Evolutionary conservation across 202 grass and related monocot species (phyloP).

Genomic region (Brachypodium distachyon): DNA sequence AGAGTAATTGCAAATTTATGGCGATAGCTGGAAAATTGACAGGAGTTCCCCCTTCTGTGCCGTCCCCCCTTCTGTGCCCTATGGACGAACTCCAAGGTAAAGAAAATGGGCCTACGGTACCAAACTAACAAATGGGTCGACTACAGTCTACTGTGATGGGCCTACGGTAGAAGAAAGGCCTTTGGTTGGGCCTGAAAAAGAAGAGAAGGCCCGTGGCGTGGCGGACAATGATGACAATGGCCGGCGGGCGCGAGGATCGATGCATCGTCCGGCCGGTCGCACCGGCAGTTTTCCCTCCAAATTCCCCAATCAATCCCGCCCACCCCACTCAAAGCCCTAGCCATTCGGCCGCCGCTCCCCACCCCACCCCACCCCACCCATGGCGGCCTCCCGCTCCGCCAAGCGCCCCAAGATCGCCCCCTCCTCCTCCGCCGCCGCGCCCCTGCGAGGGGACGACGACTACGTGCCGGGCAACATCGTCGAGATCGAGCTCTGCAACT

Average conservation of each 20-base stretch:
- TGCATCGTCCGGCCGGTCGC: background rate
- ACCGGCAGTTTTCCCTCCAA: background rate
- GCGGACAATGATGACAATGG: too few species aligned
- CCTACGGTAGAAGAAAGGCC: too few species aligned
- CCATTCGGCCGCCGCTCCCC: background rate
- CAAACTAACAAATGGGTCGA: too few species aligned
- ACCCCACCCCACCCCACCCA: background rate
- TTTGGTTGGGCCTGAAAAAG: too few species aligned
- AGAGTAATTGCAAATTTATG: too few species aligned
- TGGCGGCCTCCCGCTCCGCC: constrained; percentile 40
- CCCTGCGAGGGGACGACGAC: constrained; percentile 73
- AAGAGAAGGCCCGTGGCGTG: too few species aligned
- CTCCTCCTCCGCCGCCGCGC: background rate
- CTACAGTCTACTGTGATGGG: too few species aligned
- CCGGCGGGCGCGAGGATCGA: background rate
- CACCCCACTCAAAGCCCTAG: constrained; percentile 16
- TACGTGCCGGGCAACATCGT: constrained; percentile 94
- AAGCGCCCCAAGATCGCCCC: constrained; percentile 52
- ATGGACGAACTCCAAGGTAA: too few species aligned
- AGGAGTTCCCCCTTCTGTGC: too few species aligned
- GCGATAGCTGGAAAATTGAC: too few species aligned
- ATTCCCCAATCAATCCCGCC: background rate
- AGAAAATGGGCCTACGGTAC: too few species aligned
- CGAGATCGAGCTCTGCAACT: constrained; percentile 85
- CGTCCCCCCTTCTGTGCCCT: too few species aligned